phyloP scores from a whole-genome alignment of 768 basidiomycete species.

The Lentinula boryana region DNA sequence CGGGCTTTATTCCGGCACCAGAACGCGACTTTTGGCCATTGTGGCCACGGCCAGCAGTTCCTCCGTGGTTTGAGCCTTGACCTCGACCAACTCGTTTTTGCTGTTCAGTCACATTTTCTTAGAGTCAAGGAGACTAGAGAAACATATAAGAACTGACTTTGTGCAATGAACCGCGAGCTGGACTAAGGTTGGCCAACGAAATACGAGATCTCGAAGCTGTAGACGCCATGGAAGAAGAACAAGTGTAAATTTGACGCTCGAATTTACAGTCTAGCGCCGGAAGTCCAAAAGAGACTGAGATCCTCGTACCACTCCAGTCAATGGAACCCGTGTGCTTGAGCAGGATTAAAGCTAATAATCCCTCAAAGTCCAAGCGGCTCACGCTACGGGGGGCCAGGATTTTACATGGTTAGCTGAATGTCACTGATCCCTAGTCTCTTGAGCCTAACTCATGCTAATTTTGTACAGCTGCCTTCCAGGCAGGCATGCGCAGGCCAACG shows the following conservation, averaged over 20 bases:
- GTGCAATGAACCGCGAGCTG: neutral
- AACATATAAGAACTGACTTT: neutral
- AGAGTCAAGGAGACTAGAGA: neutral
- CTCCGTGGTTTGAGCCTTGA: conserved; percentile 85
- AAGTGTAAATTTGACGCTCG: no score
- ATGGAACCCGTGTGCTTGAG: no score
- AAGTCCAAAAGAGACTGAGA: neutral
- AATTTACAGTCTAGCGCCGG: neutral
- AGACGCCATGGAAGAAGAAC: neutral
- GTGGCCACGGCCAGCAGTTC: conserved; percentile 89
- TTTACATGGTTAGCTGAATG: no score
- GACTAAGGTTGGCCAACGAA: neutral
- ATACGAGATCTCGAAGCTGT: neutral
- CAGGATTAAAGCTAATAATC: no score
- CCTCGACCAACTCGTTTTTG: conserved; percentile 95
- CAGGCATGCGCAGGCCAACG: no score
- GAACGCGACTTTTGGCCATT: conserved; percentile 95
- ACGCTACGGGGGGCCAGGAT: no score
- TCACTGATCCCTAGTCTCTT: no score
- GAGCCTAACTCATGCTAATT: no score
- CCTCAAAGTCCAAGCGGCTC: no score
- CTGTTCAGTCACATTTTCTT: conserved; percentile 27
- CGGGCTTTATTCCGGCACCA: conserved; percentile 74
- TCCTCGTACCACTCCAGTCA: no score
- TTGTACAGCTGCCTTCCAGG: no score